Evolutionary conservation across 768 basidiomycete species (phyloP).

Genomic region (Xerocomus brunneocitrinus): DNA sequence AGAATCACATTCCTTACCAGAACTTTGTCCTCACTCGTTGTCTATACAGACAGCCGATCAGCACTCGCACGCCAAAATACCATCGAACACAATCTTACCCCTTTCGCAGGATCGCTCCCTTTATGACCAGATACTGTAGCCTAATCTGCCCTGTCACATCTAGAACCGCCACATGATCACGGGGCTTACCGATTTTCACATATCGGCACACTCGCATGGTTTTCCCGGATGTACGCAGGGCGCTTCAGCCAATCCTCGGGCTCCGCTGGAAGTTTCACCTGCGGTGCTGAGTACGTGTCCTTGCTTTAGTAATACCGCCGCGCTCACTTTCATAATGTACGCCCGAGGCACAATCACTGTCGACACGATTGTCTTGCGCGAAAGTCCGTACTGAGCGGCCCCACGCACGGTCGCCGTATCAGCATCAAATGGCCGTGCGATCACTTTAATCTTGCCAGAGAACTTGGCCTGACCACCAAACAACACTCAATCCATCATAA

Average conservation of each 20-base stretch:
- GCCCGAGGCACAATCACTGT: slow-evolving; percentile 78
- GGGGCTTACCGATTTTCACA: slow-evolving; percentile 73
- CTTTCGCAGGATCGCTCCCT: slow-evolving; percentile 82
- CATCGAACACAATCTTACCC: slow-evolving; percentile 48
- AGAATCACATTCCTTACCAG: slow-evolving; percentile 47
- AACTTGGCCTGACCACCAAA: slow-evolving; percentile 55
- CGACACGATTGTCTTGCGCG: slow-evolving; percentile 70
- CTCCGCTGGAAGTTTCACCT: slow-evolving; percentile 89
- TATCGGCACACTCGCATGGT: slow-evolving; percentile 70
- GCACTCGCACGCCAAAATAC: slow-evolving; percentile 15
- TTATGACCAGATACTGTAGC: slow-evolving; percentile 81
- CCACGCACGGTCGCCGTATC: slow-evolving; percentile 87
- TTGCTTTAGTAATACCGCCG: neutral
- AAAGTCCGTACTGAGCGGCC: slow-evolving; percentile 84
- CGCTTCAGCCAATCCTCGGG: slow-evolving; percentile 78
- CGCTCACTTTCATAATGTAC: slow-evolving; percentile 77
- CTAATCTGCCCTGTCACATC: slow-evolving; percentile 37
- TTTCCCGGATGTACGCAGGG: slow-evolving; percentile 79
- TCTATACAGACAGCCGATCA: slow-evolving; percentile 35
- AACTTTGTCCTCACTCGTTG: slow-evolving; percentile 80
- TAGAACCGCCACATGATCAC: slow-evolving; percentile 5
- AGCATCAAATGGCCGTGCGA: slow-evolving; percentile 79
- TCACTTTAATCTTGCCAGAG: slow-evolving; percentile 58
- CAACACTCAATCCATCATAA: neutral
- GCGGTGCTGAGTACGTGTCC: neutral